A percentile compares a stretch with the other conserved stretches of the same genome.
These are phyloP conservation scores for Paraglomus brasilianum DNA, from an alignment of 192 early-diverging fungal genomes.

Conservation along the genomic window DNA sequence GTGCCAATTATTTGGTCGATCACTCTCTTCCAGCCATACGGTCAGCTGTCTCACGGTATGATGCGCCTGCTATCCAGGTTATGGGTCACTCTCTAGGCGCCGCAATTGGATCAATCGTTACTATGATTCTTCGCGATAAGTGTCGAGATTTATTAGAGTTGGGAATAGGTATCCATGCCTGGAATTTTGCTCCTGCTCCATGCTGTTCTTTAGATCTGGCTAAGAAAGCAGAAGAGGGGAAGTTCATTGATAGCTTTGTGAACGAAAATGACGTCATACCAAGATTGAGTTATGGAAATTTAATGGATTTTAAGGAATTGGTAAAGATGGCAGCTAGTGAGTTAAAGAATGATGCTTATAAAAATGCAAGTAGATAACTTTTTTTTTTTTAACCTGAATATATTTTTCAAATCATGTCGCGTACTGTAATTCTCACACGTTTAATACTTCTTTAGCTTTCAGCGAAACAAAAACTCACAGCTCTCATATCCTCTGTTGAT, in stretches of 20 bases:
- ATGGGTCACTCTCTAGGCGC: constrained; percentile 48
- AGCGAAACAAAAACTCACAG: constrained; percentile 11
- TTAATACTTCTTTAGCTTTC: background rate
- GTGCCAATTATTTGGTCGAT: constrained; percentile 40
- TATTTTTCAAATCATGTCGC: background rate
- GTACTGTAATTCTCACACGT: background rate
- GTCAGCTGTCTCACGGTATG: constrained; percentile 38
- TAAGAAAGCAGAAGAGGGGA: constrained; percentile 26
- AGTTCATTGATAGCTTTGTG: constrained; percentile 40
- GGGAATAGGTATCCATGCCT: constrained; percentile 38
- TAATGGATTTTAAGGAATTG: constrained; percentile 46
- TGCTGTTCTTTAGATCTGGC: constrained; percentile 40
- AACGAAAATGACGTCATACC: constrained; percentile 46
- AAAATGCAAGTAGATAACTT: background rate
- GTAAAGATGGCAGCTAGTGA: constrained; percentile 44
- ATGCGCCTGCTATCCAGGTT: constrained; percentile 39
- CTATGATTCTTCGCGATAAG: constrained; percentile 38
- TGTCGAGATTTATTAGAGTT: constrained; percentile 31
- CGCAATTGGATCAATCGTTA: constrained; percentile 34
- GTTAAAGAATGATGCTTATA: constrained; percentile 35
- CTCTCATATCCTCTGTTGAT: constrained; percentile 18
- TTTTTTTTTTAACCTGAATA: background rate
- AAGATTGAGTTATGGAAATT: constrained; percentile 41
- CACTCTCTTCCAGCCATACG: constrained; percentile 38
- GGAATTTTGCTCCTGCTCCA: constrained; percentile 41